Evolutionary conservation across 2,329 filamentous ascomycete genomes (phyloP).

Genomic region (Monosporascus sp.): DNA sequence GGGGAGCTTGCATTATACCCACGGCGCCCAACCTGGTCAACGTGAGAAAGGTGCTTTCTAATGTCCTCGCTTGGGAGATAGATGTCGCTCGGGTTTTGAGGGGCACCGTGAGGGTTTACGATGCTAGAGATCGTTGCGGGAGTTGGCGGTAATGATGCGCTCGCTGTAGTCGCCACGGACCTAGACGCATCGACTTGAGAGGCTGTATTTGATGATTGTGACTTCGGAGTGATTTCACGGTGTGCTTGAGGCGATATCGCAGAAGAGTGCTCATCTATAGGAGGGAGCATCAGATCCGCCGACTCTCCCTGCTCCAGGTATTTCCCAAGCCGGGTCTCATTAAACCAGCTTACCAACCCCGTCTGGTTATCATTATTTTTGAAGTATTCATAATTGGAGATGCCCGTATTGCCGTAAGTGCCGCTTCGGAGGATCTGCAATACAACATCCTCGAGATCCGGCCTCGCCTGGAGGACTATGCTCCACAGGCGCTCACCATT

Average conservation of each 20-base stretch:
- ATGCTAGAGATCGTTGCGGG: slow-evolving; percentile 12
- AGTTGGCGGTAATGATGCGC: slow-evolving; percentile 13
- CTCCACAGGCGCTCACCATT: slow-evolving; percentile 29
- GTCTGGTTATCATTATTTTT: slow-evolving; percentile 28
- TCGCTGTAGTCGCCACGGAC: slow-evolving; percentile 7
- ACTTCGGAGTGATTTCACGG: slow-evolving; percentile 7
- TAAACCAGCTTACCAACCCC: slow-evolving; percentile 26
- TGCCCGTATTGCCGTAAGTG: slow-evolving; percentile 23
- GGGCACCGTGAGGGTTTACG: slow-evolving; percentile 26
- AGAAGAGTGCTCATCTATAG: slow-evolving; percentile 17
- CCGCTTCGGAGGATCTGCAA: slow-evolving; percentile 23
- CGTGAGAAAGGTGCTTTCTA: slow-evolving; percentile 18
- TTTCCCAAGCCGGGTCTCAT: slow-evolving; percentile 25
- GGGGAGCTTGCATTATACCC: slow-evolving; percentile 11
- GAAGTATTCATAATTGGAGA: slow-evolving; percentile 26
- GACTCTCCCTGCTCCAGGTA: slow-evolving; percentile 25
- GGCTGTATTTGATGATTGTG: slow-evolving; percentile 8
- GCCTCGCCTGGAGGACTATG: slow-evolving; percentile 25
- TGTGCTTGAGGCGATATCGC: slow-evolving; percentile 10
- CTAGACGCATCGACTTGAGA: slow-evolving; percentile 9
- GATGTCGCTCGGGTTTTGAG: slow-evolving; percentile 27
- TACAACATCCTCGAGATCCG: slow-evolving; percentile 26
- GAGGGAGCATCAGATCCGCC: slow-evolving; percentile 20
- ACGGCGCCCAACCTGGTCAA: slow-evolving; percentile 10
- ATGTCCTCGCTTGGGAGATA: slow-evolving; percentile 27